These are phyloP conservation scores for Trichopus zeylanicus DNA, from an alignment of 116 monocot species.

Conservation along the genomic window DNA sequence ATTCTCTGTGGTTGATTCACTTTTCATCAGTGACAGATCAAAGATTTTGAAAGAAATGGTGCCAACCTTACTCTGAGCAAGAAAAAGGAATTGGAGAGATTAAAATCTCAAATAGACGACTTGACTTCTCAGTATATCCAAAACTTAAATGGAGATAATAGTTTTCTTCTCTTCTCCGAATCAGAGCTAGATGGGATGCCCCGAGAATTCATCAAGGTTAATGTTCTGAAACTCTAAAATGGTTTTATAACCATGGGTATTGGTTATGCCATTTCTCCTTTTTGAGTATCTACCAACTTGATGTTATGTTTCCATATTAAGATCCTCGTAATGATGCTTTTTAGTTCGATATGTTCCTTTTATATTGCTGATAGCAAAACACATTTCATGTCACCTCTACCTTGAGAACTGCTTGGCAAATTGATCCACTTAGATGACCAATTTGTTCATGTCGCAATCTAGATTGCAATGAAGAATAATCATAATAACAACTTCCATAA, in stretches of 20 bases:
- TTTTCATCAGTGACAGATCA: constrained; percentile 59
- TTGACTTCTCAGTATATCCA: constrained; percentile 63
- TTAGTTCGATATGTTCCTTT: too few relatives aligned
- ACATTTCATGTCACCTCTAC: too few relatives aligned
- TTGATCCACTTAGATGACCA: too few relatives aligned
- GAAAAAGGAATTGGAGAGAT: constrained; percentile 67
- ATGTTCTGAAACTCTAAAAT: neutral
- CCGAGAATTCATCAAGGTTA: constrained; percentile 73
- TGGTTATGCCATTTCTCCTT: neutral
- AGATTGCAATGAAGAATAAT: too few relatives aligned
- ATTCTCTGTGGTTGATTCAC: neutral
- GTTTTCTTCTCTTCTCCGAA: constrained; percentile 58
- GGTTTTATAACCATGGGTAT: neutral
- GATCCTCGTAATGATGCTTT: too few relatives aligned
- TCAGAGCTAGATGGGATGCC: constrained; percentile 80
- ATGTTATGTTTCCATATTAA: too few relatives aligned
- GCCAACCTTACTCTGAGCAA: constrained; percentile 57
- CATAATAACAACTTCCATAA: too few relatives aligned
- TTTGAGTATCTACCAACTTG: neutral
- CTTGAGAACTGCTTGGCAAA: too few relatives aligned
- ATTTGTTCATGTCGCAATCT: too few relatives aligned
- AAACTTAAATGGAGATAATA: constrained; percentile 53
- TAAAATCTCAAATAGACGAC: constrained; percentile 65
- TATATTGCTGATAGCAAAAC: too few relatives aligned
- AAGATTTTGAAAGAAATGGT: constrained; percentile 92